Evolutionary conservation across 768 basidiomycete species (phyloP).

Genomic region (Dentipellis fragilis): DNA sequence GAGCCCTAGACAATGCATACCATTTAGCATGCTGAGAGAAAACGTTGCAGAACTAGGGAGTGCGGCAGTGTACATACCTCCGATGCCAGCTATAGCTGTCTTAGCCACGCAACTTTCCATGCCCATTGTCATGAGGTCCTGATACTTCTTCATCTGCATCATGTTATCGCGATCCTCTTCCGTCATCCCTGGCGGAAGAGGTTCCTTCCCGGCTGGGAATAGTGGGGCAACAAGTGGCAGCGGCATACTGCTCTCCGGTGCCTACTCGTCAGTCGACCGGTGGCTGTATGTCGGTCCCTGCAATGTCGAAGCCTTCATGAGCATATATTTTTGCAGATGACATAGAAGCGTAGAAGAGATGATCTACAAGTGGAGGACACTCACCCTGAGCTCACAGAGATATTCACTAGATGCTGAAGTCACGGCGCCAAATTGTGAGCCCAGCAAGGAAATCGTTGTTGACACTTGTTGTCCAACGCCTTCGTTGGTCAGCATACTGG

Average conservation of each 20-base stretch:
- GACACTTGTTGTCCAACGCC: not conserved
- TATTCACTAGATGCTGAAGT: not conserved
- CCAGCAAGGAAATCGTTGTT: not conserved
- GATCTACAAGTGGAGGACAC: too few relatives aligned
- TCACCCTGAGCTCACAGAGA: too few relatives aligned
- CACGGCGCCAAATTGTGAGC: not conserved
- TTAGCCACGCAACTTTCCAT: conserved; percentile 87
- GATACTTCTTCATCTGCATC: conserved; percentile 68
- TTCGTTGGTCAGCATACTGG: not conserved
- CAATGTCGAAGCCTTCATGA: too few relatives aligned
- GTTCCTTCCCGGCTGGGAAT: conserved; percentile 80
- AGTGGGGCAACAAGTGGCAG: conserved; percentile 51
- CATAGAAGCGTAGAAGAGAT: too few relatives aligned
- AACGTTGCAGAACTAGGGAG: too few relatives aligned
- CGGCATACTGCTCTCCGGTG: conserved; percentile 5
- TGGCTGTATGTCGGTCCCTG: too few relatives aligned
- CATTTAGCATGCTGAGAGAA: not conserved
- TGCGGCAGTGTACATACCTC: conserved; percentile 44
- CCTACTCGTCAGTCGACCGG: not conserved
- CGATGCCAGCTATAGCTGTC: conserved; percentile 68
- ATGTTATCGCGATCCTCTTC: conserved; percentile 67
- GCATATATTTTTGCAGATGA: too few relatives aligned
- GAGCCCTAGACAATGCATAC: conserved; percentile 47
- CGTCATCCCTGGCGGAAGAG: conserved; percentile 73
- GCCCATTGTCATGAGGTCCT: conserved; percentile 54